A percentile compares a stretch with the other conserved stretches of the same genome.
Conservation (phyloP, 2,329 filamentous ascomycete species). For the Eutypa lata region DNA sequence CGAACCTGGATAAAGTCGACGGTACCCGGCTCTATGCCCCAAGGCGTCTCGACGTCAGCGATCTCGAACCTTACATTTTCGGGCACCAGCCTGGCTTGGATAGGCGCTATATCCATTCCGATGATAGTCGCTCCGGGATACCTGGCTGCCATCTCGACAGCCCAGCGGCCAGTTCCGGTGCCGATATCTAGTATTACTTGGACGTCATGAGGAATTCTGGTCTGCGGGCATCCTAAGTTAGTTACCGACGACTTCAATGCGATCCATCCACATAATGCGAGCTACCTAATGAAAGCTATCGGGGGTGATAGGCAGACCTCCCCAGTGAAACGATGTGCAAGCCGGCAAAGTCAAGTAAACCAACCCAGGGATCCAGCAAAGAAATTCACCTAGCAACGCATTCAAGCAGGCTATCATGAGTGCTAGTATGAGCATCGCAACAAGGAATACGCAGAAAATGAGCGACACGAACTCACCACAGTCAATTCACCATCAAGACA, state of each 20-base stretch:
- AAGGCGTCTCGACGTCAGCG: constrained; percentile 52
- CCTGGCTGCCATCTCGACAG: constrained; percentile 38
- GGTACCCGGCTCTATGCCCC: constrained; percentile 27
- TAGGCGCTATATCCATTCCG: constrained; percentile 39
- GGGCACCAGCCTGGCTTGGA: constrained; percentile 45
- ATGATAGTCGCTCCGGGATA: constrained; percentile 38
- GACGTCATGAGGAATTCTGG: constrained; percentile 23
- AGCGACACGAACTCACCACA: constrained; percentile 2
- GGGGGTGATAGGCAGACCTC: too few species aligned
- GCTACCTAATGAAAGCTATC: too few species aligned
- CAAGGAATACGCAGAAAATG: background rate
- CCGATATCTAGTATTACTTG: constrained; percentile 39
- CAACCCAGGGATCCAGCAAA: too few species aligned
- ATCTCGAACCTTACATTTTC: constrained; percentile 59
- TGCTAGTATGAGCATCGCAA: too few species aligned
- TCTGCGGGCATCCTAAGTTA: constrained; percentile 3
- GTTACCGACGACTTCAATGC: background rate
- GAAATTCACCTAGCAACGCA: too few species aligned
- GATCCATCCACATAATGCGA: too few species aligned
- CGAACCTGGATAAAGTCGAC: constrained; percentile 43
- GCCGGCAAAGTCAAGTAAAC: too few species aligned
- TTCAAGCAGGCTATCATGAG: background rate
- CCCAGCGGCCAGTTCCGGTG: constrained; percentile 41
- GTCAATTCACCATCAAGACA: constrained; percentile 27
- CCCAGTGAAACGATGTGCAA: too few species aligned